Evolutionary conservation across 1,284 basidiomycete species (phyloP).

Genomic region (Melampsora americana): DNA sequence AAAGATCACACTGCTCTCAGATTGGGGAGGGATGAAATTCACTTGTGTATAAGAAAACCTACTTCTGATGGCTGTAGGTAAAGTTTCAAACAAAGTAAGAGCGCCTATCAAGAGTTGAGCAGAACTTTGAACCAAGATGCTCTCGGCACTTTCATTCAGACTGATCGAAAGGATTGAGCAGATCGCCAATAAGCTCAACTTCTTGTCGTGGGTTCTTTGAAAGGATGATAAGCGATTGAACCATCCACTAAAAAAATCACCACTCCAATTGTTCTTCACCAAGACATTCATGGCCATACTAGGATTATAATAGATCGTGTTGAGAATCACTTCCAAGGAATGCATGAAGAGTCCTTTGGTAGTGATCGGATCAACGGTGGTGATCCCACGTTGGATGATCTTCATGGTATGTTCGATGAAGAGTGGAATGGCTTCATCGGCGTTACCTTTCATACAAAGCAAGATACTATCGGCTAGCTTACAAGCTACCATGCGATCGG

Average conservation of each 20-base stretch:
- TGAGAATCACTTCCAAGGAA: constrained; percentile 76
- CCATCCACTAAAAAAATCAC: constrained; percentile 75
- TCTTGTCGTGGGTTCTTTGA: constrained; percentile 87
- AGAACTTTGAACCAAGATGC: constrained; percentile 33
- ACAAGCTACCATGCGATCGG: constrained; percentile 76
- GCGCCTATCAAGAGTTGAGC: constrained; percentile 29
- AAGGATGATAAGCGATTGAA: constrained; percentile 65
- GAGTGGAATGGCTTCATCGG: constrained; percentile 66
- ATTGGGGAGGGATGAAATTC: neutral
- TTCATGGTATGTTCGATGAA: constrained; percentile 66
- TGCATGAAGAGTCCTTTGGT: constrained; percentile 69
- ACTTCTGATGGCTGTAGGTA: constrained; percentile 38
- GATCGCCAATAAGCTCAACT: constrained; percentile 71
- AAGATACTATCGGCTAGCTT: constrained; percentile 79
- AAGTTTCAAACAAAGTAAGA: constrained; percentile 23
- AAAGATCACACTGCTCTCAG: neutral
- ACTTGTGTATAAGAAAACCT: neutral
- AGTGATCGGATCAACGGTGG: constrained; percentile 59
- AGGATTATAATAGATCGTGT: constrained; percentile 80
- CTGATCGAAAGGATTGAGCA: constrained; percentile 62
- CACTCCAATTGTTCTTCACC: constrained; percentile 61
- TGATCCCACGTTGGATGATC: constrained; percentile 55
- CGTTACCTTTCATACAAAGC: constrained; percentile 70
- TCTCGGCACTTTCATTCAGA: constrained; percentile 19
- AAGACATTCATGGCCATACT: constrained; percentile 70